These are phyloP conservation scores for Glaciozyma antarctica DNA, from an alignment of 768 basidiomycete genomes.

Conservation along the genomic window DNA sequence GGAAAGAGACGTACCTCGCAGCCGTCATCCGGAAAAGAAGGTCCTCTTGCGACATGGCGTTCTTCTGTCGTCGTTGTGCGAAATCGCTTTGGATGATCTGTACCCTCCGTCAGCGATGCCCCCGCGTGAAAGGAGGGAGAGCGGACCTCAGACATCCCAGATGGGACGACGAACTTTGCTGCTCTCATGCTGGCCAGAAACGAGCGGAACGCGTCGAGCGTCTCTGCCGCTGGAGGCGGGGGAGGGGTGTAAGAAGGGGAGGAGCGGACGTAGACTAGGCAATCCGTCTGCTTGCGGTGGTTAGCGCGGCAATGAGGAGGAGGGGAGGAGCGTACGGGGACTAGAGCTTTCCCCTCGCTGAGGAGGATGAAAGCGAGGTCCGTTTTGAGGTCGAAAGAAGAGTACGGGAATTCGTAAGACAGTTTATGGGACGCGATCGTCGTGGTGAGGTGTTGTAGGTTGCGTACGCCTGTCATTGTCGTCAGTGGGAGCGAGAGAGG, in stretches of 20 bases:
- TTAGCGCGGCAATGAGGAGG: neutral
- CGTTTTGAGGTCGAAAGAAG: conserved; percentile 34
- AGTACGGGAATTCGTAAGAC: conserved; percentile 36
- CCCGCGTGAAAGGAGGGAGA: no score
- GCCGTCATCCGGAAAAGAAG: conserved; percentile 36
- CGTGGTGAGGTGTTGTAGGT: conserved; percentile 33
- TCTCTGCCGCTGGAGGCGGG: neutral
- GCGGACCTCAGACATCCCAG: conserved; percentile 31
- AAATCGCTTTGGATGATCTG: conserved; percentile 37
- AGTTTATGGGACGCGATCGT: conserved; percentile 35
- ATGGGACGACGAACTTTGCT: conserved; percentile 22
- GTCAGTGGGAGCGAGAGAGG: no score
- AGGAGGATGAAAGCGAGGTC: conserved; percentile 34
- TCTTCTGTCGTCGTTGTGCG: conserved; percentile 28
- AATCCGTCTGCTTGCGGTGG: conserved; percentile 26
- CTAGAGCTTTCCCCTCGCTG: conserved; percentile 34
- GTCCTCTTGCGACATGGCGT: conserved; percentile 35
- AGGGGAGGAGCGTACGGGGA: conserved; percentile 28
- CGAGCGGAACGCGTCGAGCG: conserved; percentile 30
- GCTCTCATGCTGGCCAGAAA: conserved; percentile 21
- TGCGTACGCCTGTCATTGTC: conserved; percentile 28
- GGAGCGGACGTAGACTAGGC: conserved; percentile 32
- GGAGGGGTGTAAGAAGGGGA: neutral
- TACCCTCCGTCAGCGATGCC: neutral
- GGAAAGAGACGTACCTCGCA: conserved; percentile 18